Conservation (phyloP, 345 rosid genomes). For the Cardamine resedifolia region DNA sequence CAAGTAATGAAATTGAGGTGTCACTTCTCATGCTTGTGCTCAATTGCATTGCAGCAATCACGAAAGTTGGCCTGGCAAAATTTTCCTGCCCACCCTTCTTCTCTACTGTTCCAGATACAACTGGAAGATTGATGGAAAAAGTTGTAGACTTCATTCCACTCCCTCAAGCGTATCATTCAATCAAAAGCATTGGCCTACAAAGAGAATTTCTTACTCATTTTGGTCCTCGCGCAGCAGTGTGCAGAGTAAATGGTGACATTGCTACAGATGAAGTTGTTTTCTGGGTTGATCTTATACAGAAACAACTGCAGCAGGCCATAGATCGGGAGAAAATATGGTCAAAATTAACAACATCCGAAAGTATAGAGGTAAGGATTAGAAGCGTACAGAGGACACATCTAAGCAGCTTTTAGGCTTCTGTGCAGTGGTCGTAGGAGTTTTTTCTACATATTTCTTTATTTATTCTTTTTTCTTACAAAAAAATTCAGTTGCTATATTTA, state of each 20-base stretch:
- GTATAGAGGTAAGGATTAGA: constrained; percentile 74
- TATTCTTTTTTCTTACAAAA: too few relatives aligned
- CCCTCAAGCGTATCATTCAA: constrained; percentile 61
- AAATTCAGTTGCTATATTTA: too few relatives aligned
- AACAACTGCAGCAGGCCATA: constrained; percentile 78
- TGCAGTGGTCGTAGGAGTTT: not conserved
- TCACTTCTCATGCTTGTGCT: constrained; percentile 84
- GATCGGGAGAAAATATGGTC: constrained; percentile 99
- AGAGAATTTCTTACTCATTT: constrained; percentile 95
- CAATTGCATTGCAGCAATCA: constrained; percentile 77
- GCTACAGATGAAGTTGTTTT: constrained; percentile 78
- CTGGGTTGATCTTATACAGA: constrained; percentile 94
- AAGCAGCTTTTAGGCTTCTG: constrained; percentile 7
- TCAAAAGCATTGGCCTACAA: constrained; percentile 74
- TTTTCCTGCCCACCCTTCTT: constrained; percentile 75
- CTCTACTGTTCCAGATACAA: constrained; percentile 66
- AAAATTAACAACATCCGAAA: constrained; percentile 88
- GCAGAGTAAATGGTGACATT: constrained; percentile 63
- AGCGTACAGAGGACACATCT: constrained; percentile 19
- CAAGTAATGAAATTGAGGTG: constrained; percentile 62
- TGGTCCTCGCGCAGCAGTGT: constrained; percentile 86
- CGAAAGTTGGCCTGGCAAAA: constrained; percentile 83
- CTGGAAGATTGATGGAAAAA: constrained; percentile 87
- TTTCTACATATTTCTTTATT: too few relatives aligned
- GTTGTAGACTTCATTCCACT: constrained; percentile 73